phyloP scores from a whole-genome alignment of 2,329 filamentous ascomycete genomes.

The Exophiala alcalophila region DNA sequence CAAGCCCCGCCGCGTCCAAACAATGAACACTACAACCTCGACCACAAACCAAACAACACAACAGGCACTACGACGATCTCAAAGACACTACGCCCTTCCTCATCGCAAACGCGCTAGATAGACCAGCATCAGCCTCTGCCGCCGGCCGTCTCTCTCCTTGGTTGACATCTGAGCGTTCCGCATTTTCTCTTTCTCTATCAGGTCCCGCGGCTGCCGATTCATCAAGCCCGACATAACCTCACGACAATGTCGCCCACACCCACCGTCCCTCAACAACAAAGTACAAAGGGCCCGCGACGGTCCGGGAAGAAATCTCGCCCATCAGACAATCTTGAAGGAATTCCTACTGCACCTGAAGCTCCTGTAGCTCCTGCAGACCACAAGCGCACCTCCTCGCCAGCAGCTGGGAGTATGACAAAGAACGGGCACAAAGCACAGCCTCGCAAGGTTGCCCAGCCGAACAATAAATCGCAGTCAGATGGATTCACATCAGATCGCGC shows the following conservation, averaged over 20 bases:
- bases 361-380: conserved; percentile 8
- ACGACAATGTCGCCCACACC: conserved; percentile 42
- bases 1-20: conserved; percentile 12
- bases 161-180: conserved; percentile 29
- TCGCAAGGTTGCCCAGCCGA: conserved; percentile 35
- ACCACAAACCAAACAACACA: conserved; percentile 17
- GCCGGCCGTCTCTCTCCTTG: conserved; percentile 8
- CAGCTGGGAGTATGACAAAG: conserved; percentile 9
- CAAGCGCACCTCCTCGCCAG: conserved; percentile 16
- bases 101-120: conserved; percentile 30
- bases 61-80: conserved; percentile 23
- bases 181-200: conserved; percentile 33
- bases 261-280: conserved; percentile 36
- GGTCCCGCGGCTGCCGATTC: conserved; percentile 47
- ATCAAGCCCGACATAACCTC: conserved; percentile 42
- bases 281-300: conserved; percentile 43
- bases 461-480: conserved; percentile 32
- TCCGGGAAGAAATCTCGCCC: conserved; percentile 45
- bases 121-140: conserved; percentile 12
- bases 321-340: conserved; percentile 33
- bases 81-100: conserved; percentile 21
- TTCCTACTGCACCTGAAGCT: too few relatives aligned
- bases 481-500: conserved; percentile 36
- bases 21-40: conserved; percentile 28
- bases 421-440: conserved; percentile 35